Evolutionary conservation across 1,139 yeast species (phyloP), one percentile per base, ranked within the genome.

Genomic region (Suhomyces bolitotheri): DNA sequence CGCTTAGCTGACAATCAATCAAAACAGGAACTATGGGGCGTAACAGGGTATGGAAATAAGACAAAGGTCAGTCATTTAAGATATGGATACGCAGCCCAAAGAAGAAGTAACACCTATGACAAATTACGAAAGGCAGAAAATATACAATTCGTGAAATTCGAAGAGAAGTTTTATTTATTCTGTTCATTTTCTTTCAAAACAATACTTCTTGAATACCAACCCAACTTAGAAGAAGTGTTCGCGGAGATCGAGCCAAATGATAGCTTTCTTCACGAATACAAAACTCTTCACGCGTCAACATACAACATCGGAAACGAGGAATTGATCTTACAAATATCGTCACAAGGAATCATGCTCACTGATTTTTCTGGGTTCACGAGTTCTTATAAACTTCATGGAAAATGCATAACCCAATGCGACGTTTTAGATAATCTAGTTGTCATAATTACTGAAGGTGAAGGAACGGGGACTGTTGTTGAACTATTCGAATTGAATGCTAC

Each of bases 1-100:
- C 45, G 53, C 33, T 46, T 45, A 22, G 31, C 50, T 11, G 36
- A 44, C 8, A 47, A 44, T 19, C 52, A 52, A 24, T 44, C 56
- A 5, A 50, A 53, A 12, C 62, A 66, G 25, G 78, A 75, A 36
- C 41, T 76, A 1, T 76, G 78, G 77, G 62, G 72, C 3, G 55
- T 74, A 4, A 62, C 76, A 5, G 80, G 80, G 0, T 42, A 50
- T 3, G 70, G 67, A 0, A 62, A 62, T 28, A 50, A 66, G 31
- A 54, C 73, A 3, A 62, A 64, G 20, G 38, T 76, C 2, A 59
- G 68, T 2, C 71, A 66, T 11, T 46, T 76, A 5, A 56, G 67
- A 32, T 34, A 49, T 22, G 81, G 81, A 0, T 57, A 68, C 31
- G 28, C 47, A 5, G 51, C 49, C 4, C 31, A 49, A 4, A 54